Base-by-base conservation (phyloP, 164 flowering plant species). In the Aristolochia fimbriata region DNA sequence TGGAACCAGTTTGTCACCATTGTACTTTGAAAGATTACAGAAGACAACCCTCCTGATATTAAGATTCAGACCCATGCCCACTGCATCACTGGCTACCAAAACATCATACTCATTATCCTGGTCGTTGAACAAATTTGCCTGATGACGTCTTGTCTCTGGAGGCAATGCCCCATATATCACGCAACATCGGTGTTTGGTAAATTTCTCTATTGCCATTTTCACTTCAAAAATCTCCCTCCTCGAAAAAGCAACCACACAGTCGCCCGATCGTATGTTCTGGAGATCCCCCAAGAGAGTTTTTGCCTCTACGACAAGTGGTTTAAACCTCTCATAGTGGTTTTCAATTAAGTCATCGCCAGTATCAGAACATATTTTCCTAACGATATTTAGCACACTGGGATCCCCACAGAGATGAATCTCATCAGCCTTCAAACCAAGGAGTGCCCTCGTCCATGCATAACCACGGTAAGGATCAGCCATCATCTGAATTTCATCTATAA, bases 401-500 rank as follows among this genome's bases (percentile, higher is more conserved):
- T 92, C 97, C 6, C 98, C 98, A 75, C 98, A 92, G 20, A 89
- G 62, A 78, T 92, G 98, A 51, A 92, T 84, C 79, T 92, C 98
- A 69, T 92, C 97, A 27, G 98, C 96, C 63, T 81, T 86, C 62
- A 92, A 65, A 19, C 98, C 97, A 51, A 92, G 93, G 68, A 92
- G 65, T 9, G 97, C 97, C 20, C 96, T 63, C 13, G 96, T 87
- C 98, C 98, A 89, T 50, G 98, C 98, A 74, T 75, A 83, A 15
- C 98, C 98, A 72, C 98, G 76, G 47, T 21, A 70, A 11, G 78
- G 71, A 65, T 92, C 97, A 16, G 96, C 77, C 88, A 92, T 78
- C 98, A 89, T 92, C 67, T 92, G 97, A 33, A 89, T 92, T 62
- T 92, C 98, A 80, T 92, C 97, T 62, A 89, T 76, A 50, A 92